phyloP scores from a whole-genome alignment of 169 alveolate genomes.

The Plasmodium chabaudi region DNA sequence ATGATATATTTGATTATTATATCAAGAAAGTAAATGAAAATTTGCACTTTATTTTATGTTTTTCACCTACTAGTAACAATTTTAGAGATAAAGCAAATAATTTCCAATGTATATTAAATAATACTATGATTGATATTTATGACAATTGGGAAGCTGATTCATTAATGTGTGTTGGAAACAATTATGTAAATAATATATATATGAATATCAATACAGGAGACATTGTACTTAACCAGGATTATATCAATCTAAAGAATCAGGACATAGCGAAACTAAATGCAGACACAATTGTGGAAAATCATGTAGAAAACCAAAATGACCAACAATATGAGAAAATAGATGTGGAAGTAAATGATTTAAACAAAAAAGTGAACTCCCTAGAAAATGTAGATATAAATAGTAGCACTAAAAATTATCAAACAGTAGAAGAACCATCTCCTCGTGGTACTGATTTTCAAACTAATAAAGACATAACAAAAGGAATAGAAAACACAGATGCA shows the following conservation, averaged over 20 bases:
- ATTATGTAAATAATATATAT: slow-evolving; percentile 47
- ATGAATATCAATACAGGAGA: slow-evolving; percentile 59
- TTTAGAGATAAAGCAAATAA: slow-evolving; percentile 81
- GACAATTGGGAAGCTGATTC: slow-evolving; percentile 74
- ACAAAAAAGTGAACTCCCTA: not conserved
- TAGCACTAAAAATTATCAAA: not conserved
- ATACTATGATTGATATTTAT: slow-evolving; percentile 76
- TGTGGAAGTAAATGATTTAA: not conserved
- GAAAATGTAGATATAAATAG: not conserved
- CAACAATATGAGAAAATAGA: not conserved
- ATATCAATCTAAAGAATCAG: not conserved
- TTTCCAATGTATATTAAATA: slow-evolving; percentile 81
- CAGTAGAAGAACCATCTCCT: not conserved
- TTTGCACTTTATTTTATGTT: slow-evolving; percentile 95
- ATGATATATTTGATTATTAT: slow-evolving; percentile 94
- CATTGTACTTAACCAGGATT: slow-evolving; percentile 15
- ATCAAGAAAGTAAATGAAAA: slow-evolving; percentile 93
- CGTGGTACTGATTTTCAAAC: not conserved
- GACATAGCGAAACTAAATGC: not conserved
- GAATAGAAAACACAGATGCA: not conserved
- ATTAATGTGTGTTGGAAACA: slow-evolving; percentile 46
- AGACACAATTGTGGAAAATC: not conserved
- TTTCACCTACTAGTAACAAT: slow-evolving; percentile 95
- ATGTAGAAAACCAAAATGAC: not conserved
- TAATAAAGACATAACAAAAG: not conserved